Evolutionary conservation across 2,329 filamentous ascomycete species (phyloP), one percentile per base, ranked within the genome.

Genomic region (Claviceps sp.): DNA sequence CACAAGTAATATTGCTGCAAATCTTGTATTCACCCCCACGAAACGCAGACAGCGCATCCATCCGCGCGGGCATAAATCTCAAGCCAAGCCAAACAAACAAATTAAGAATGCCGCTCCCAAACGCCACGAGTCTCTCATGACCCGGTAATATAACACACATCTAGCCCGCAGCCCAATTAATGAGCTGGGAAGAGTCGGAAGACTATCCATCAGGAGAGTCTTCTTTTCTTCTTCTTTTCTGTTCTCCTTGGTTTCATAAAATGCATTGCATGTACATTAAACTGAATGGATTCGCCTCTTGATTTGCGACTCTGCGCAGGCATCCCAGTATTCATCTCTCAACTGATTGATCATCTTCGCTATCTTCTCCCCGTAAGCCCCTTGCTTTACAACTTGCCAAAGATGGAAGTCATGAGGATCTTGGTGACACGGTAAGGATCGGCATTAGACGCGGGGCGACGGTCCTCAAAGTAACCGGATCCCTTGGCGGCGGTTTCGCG

Each of bases 391-490:
- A 59, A 60, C 65, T 63, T 63, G 58, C 70, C 70, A 54, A 69
- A 72, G 57, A 71, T 70, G 44, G 84, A 87, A 71, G 89, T 84
- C 67, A 87, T 85, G 56, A 90, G 82, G 64, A 89, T 87, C 70
- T 83, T 85, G 56, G 87, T 87, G 54, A 81, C 74, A 71, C 89
- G 86, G 73, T 94, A 93, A 55, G 87, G 87, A 70, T 90, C 87
- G 58, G 82, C 88, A 70, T 93, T 94, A 65, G 86, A 91, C 52
- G 89, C 89, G 53, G 85, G 84, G 58, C 85, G 80, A 66, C 85
- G 79, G 59, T 89, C 85, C 71, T 96, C 89, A 60, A 96, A 95
- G 80, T 96, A 96, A 58, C 90, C 90, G 74, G 86, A 93, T 70
- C 89, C 89, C 71, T 95, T 87, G 67, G 86, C 83, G 48, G 86